A percentile compares a stretch with the other conserved stretches of the same genome.
phyloP scores from a whole-genome alignment of 2,329 filamentous ascomycete genomes.

The Leptographium lundbergii region DNA sequence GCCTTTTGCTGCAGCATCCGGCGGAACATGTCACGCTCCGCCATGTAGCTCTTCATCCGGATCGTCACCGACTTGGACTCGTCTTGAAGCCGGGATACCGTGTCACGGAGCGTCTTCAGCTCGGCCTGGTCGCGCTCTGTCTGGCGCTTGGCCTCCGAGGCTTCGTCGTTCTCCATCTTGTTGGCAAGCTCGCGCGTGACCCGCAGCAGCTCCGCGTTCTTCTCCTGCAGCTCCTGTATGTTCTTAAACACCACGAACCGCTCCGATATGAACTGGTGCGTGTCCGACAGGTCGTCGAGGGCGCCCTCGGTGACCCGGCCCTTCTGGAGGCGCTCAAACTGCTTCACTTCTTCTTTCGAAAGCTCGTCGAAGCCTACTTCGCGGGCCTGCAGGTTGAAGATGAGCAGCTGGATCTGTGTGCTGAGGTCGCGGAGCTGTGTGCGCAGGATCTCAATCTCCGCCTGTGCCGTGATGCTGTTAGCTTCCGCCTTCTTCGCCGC shows the following conservation, averaged over 20 bases:
- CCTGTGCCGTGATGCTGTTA: slow-evolving; percentile 49
- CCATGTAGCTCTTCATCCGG: slow-evolving; percentile 84
- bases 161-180: slow-evolving; percentile 84
- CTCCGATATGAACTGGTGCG: slow-evolving; percentile 78
- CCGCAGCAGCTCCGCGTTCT: slow-evolving; percentile 74
- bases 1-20: slow-evolving; percentile 72
- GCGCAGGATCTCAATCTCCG: slow-evolving; percentile 66
- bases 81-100: slow-evolving; percentile 47
- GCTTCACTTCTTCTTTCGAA: slow-evolving; percentile 56
- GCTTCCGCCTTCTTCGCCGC: slow-evolving; percentile 66
- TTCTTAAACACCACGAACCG: slow-evolving; percentile 84
- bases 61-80: slow-evolving; percentile 72
- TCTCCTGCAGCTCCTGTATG: slow-evolving; percentile 69
- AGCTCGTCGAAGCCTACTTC: slow-evolving; percentile 68
- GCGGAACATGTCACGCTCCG: slow-evolving; percentile 94
- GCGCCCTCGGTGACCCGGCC: slow-evolving; percentile 62
- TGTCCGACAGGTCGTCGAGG: slow-evolving; percentile 65
- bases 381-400: slow-evolving; percentile 73
- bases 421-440: slow-evolving; percentile 83
- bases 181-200: slow-evolving; percentile 77
- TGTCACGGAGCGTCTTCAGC: slow-evolving; percentile 42
- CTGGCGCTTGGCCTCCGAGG: slow-evolving; percentile 51
- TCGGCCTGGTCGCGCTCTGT: slow-evolving; percentile 55
- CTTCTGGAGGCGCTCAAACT: slow-evolving; percentile 64
- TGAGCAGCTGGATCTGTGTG: slow-evolving; percentile 77